These are phyloP conservation scores for Chrysanthemum seticuspe DNA, from an alignment of 129 eudicot species.

Conservation along the genomic window DNA sequence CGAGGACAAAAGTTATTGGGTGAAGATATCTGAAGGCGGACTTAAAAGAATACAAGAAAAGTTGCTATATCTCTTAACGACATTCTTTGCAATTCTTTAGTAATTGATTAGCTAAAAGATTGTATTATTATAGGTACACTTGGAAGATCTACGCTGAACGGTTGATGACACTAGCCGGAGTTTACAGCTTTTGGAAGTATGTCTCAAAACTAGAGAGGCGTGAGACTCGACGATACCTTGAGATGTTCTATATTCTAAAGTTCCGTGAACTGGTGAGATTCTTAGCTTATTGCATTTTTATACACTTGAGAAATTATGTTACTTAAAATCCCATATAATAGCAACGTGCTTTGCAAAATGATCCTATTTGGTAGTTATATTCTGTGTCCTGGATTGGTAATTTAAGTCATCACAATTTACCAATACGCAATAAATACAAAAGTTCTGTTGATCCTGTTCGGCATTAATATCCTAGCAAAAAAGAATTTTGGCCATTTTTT, in stretches of 20 bases:
- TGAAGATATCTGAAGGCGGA: constrained; percentile 59
- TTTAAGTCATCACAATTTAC: not conserved
- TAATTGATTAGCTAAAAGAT: not conserved
- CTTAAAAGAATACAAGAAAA: constrained; percentile 68
- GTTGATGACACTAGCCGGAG: constrained; percentile 92
- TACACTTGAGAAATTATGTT: not conserved
- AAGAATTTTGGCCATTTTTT: too few species aligned
- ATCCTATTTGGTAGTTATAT: too few species aligned
- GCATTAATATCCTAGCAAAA: too few species aligned
- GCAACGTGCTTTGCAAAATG: too few species aligned
- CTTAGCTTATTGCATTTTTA: not conserved
- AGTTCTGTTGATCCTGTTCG: not conserved
- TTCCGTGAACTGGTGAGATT: constrained; percentile 78
- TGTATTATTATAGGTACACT: constrained; percentile 59
- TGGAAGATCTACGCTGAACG: constrained; percentile 94
- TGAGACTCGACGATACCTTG: constrained; percentile 89
- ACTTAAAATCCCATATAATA: too few species aligned
- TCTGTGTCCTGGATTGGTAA: not conserved
- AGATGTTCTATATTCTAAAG: constrained; percentile 95
- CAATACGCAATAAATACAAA: not conserved
- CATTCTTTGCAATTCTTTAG: not conserved
- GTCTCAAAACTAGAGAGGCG: constrained; percentile 95
- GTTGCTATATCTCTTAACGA: constrained; percentile 26
- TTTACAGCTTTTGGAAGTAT: constrained; percentile 93
- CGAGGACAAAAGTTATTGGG: constrained; percentile 66